Percentiles rank a stretch among this genome's conserved stretches.
These are phyloP conservation scores for Dendryphion nanum DNA, from an alignment of 2,329 filamentous ascomycete species.

Conservation along the genomic window DNA sequence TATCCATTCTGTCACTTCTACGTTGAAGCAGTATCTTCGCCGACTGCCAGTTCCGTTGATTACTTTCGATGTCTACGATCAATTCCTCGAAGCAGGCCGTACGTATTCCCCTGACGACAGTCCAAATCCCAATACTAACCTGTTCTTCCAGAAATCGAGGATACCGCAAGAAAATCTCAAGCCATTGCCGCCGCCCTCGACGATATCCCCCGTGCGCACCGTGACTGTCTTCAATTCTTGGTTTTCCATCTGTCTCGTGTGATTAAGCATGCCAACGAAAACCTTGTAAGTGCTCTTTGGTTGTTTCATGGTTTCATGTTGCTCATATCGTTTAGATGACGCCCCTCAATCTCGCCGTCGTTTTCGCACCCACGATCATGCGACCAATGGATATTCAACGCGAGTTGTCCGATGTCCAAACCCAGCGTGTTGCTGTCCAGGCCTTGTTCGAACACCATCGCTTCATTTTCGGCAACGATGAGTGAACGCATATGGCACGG, in stretches of 20 bases:
- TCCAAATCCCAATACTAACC: not conserved
- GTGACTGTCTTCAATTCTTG: constrained; percentile 87
- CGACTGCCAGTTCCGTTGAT: constrained; percentile 86
- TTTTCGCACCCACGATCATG: constrained; percentile 98
- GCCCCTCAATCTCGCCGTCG: constrained; percentile 90
- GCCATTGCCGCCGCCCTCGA: constrained; percentile 73
- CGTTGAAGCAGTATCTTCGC: constrained; percentile 96
- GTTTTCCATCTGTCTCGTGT: constrained; percentile 91
- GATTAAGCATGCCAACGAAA: constrained; percentile 76
- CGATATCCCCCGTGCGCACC: constrained; percentile 77
- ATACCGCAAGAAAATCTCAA: constrained; percentile 47
- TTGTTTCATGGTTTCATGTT: not conserved
- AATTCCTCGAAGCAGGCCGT: constrained; percentile 77
- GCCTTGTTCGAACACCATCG: constrained; percentile 90
- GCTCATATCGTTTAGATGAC: constrained; percentile 67
- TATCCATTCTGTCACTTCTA: constrained; percentile 93
- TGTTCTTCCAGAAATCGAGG: constrained; percentile 56
- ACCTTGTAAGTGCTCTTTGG: constrained; percentile 61
- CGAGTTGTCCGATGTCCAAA: constrained; percentile 94
- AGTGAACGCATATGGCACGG: no score
- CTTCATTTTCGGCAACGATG: constrained; percentile 64
- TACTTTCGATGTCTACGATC: constrained; percentile 90
- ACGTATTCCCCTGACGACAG: no score
- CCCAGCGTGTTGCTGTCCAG: constrained; percentile 88
- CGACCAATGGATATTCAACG: constrained; percentile 83